Percentiles rank a stretch among this genome's conserved stretches.
These are phyloP conservation scores for Nothophaeocryptopus gaeumannii DNA, from an alignment of 2,329 filamentous ascomycete genomes.

Conservation along the genomic window DNA sequence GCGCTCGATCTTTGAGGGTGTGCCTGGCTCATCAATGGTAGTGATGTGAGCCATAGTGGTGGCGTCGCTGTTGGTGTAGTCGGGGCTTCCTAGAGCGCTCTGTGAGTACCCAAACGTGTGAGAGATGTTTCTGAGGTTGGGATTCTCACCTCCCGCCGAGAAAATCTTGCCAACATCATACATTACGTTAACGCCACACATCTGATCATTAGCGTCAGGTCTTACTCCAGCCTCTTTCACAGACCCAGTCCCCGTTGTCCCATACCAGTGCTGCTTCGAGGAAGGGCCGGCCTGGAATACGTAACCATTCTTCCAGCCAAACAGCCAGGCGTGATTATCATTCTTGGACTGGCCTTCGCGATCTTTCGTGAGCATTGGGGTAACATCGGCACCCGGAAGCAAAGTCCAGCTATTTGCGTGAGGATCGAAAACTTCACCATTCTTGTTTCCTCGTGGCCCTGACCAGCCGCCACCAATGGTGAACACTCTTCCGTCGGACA, in stretches of 20 bases:
- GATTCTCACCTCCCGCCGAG: constrained; percentile 45
- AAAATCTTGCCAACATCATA: constrained; percentile 60
- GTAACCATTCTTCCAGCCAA: constrained; percentile 47
- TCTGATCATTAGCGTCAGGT: constrained; percentile 48
- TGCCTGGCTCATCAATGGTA: constrained; percentile 39
- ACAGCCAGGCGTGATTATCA: constrained; percentile 58
- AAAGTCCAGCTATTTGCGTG: constrained; percentile 51
- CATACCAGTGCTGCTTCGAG: constrained; percentile 57
- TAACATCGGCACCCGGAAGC: constrained; percentile 29
- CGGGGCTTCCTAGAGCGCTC: constrained; percentile 27
- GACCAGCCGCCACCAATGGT: constrained; percentile 37
- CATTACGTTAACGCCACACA: constrained; percentile 58
- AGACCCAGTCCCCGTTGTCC: constrained; percentile 44
- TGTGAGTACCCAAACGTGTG: too few relatives aligned
- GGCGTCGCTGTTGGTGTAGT: constrained; percentile 46
- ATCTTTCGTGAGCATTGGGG: constrained; percentile 42
- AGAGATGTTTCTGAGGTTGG: too few relatives aligned
- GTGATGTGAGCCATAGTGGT: constrained; percentile 50
- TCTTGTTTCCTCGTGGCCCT: constrained; percentile 47
- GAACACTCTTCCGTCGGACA: constrained; percentile 51
- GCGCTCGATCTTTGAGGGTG: neutral
- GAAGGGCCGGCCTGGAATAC: constrained; percentile 57
- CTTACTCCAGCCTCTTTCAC: constrained; percentile 44
- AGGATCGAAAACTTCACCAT: constrained; percentile 55
- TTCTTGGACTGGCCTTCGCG: constrained; percentile 41